phyloP scores from a whole-genome alignment of 495 filamentous ascomycete genomes.

The Penicillium odoratum region DNA sequence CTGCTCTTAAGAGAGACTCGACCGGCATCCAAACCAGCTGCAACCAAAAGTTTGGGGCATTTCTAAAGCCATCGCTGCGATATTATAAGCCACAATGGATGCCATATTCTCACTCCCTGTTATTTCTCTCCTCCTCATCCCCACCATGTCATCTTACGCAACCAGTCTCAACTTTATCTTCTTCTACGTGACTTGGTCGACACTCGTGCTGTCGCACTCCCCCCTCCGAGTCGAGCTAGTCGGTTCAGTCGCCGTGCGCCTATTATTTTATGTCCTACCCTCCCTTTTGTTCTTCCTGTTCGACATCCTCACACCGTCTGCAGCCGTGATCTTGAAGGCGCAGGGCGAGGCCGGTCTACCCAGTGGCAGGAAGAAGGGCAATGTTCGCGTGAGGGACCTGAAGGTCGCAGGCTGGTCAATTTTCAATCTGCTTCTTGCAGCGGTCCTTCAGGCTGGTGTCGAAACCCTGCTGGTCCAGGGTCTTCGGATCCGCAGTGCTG shows the following conservation, averaged over 20 bases:
- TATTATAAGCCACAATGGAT: constrained; percentile 45
- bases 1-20: neutral
- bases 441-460: constrained; percentile 55
- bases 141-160: constrained; percentile 59
- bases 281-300: constrained; percentile 73
- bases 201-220: constrained; percentile 73
- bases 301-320: constrained; percentile 66
- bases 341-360: constrained; percentile 66
- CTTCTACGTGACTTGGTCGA: constrained; percentile 89
- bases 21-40: constrained; percentile 1
- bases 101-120: constrained; percentile 70
- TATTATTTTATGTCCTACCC: constrained; percentile 71
- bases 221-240: constrained; percentile 75
- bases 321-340: constrained; percentile 67
- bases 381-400: constrained; percentile 31
- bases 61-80: neutral
- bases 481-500: constrained; percentile 51
- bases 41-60: neutral
- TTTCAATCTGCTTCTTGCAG: constrained; percentile 63
- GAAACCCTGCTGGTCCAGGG: constrained; percentile 55
- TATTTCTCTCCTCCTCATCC: constrained; percentile 62
- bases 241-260: constrained; percentile 64
- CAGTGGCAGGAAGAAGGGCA: constrained; percentile 48
- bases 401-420: constrained; percentile 56
- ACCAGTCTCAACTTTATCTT: constrained; percentile 83